A percentile compares a stretch with the other conserved stretches of the same genome.
Evolutionary conservation across 805 yeast species (phyloP).

Genomic region (Hanseniaspora clermontiae): DNA sequence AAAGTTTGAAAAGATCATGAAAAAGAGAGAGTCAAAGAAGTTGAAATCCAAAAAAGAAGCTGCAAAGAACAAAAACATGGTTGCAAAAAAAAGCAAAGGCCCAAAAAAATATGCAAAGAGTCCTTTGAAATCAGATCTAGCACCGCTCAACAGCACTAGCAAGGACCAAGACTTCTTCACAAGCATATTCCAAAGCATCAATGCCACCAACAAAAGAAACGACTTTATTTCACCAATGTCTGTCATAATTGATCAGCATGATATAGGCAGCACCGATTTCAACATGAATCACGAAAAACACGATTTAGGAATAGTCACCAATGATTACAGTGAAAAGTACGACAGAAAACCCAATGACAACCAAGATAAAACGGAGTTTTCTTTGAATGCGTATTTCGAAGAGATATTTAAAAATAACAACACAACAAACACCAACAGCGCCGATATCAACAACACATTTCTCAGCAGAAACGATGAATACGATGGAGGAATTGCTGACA

Average conservation of each 20-base stretch:
- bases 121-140: neutral
- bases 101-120: conserved; percentile 1
- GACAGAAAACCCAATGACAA: neutral
- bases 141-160: neutral
- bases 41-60: conserved; percentile 1
- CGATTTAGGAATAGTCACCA: neutral
- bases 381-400: neutral
- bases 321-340: neutral
- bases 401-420: neutral
- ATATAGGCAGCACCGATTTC: neutral
- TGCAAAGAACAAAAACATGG: neutral
- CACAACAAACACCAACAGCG: neutral
- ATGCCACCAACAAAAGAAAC: neutral
- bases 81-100: neutral
- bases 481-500: neutral
- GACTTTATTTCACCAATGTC: neutral
- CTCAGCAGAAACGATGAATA: neutral
- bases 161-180: neutral
- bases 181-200: neutral
- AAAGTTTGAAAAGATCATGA: conserved; percentile 20
- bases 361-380: neutral
- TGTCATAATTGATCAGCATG: neutral
- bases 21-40: conserved; percentile 17
- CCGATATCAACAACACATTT: neutral
- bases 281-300: neutral